These are phyloP conservation scores for Colletotrichum horii DNA, from an alignment of 2,329 filamentous ascomycete genomes.

Conservation along the genomic window DNA sequence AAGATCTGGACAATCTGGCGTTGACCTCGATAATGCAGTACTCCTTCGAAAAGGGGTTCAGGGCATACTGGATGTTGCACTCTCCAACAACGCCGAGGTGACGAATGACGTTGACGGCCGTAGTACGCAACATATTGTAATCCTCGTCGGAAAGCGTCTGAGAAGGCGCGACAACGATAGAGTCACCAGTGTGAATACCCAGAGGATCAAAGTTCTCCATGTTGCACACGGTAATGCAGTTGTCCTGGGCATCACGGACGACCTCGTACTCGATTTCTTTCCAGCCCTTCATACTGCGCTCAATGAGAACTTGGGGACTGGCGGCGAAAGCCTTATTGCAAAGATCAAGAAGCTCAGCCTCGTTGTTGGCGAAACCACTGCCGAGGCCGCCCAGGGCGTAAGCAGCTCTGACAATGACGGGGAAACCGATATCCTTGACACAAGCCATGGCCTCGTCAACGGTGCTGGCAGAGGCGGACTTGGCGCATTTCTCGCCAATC, in stretches of 20 bases:
- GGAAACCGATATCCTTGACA: slow-evolving; percentile 91
- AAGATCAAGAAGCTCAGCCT: slow-evolving; percentile 80
- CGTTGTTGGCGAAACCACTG: slow-evolving; percentile 92
- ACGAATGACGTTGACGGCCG: slow-evolving; percentile 94
- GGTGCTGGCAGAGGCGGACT: slow-evolving; percentile 90
- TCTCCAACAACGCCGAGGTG: slow-evolving; percentile 97
- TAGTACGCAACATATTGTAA: slow-evolving; percentile 98
- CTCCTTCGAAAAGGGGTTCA: slow-evolving; percentile 93
- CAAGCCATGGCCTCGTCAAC: slow-evolving; percentile 87
- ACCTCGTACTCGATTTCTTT: slow-evolving; percentile 99
- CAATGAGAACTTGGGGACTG: slow-evolving; percentile 94
- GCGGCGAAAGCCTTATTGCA: slow-evolving; percentile 95
- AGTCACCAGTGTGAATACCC: slow-evolving; percentile 97
- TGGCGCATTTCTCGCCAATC: slow-evolving; percentile 96
- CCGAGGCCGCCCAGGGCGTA: slow-evolving; percentile 95
- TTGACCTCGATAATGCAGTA: slow-evolving; percentile 99
- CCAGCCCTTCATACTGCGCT: slow-evolving; percentile 99
- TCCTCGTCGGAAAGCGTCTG: slow-evolving; percentile 97
- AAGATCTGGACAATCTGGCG: slow-evolving; percentile 92
- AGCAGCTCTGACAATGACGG: slow-evolving; percentile 94
- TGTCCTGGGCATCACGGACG: slow-evolving; percentile 92
- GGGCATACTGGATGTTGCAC: slow-evolving; percentile 98
- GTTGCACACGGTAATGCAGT: slow-evolving; percentile 99
- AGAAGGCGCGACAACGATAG: slow-evolving; percentile 95
- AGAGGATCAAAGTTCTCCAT: slow-evolving; percentile 99